These are phyloP conservation scores for Ocimum tenuiflorum DNA, from an alignment of 257 asterid genomes.

Conservation along the genomic window DNA sequence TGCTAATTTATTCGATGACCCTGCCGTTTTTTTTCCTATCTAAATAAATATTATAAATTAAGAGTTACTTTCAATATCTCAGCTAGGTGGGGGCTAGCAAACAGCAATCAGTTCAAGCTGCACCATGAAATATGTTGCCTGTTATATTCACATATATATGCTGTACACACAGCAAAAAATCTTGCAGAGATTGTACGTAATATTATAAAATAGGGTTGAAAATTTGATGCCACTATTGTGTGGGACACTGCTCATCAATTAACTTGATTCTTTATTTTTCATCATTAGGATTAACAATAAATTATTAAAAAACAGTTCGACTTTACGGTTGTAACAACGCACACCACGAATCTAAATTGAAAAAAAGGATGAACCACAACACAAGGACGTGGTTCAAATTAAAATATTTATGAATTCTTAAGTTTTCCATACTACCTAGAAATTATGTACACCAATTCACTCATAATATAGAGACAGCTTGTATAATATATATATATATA, in stretches of 20 bases:
- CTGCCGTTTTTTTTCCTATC: too few relatives aligned
- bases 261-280: not conserved
- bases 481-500: too few relatives aligned
- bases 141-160: not conserved
- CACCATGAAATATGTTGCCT: conserved; percentile 2
- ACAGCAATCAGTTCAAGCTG: not conserved
- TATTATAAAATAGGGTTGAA: not conserved
- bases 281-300: not conserved
- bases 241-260: not conserved
- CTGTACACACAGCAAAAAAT: not conserved
- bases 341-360: too few relatives aligned
- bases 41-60: too few relatives aligned
- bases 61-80: not conserved
- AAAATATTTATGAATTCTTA: too few relatives aligned
- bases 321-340: not conserved
- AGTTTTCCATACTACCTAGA: too few relatives aligned
- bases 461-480: too few relatives aligned
- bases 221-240: conserved; percentile 18
- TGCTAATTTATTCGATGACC: too few relatives aligned
- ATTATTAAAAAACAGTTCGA: conserved; percentile 17
- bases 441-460: too few relatives aligned
- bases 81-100: not conserved
- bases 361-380: too few relatives aligned
- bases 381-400: too few relatives aligned
- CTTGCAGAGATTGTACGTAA: conserved; percentile 10